Conservation (phyloP, 148 eudicot genomes). For the Rhododendron mucronatum region DNA sequence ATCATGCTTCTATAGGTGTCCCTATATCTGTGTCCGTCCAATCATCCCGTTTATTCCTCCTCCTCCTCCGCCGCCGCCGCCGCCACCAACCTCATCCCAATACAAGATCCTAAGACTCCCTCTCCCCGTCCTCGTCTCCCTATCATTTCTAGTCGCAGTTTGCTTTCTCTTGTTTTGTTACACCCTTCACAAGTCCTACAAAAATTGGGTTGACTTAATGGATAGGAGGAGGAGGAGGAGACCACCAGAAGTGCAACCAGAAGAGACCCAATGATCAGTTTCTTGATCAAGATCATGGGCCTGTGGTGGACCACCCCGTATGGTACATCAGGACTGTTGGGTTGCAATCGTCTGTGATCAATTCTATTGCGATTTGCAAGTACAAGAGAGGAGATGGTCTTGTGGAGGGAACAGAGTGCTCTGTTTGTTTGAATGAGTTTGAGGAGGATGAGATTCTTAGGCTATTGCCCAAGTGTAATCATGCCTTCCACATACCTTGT, state of each 20-base stretch:
- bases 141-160: conserved; percentile 19
- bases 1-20: conserved; percentile 19
- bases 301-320: conserved; percentile 44
- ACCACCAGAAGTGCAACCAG: not conserved
- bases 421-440: conserved; percentile 70
- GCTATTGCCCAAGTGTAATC: conserved; percentile 62
- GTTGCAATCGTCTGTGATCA: conserved; percentile 40
- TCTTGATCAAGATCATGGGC: conserved; percentile 36
- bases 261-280: conserved; percentile 18
- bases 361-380: conserved; percentile 37
- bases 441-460: conserved; percentile 47
- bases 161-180: conserved; percentile 21
- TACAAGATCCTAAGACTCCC: conserved; percentile 18
- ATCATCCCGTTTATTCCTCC: not conserved
- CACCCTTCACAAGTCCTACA: conserved; percentile 26
- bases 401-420: conserved; percentile 54
- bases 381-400: conserved; percentile 43
- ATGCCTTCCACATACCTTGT: conserved; percentile 72
- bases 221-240: conserved; percentile 2
- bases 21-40: not conserved
- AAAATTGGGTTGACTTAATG: not conserved
- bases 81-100: not conserved
- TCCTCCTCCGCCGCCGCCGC: not conserved
- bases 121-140: conserved; percentile 27
- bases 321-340: conserved; percentile 74